Evolutionary conservation across 345 rosid species (phyloP), one percentile per base, ranked within the genome.

Genomic region (Gossypium anomalum): DNA sequence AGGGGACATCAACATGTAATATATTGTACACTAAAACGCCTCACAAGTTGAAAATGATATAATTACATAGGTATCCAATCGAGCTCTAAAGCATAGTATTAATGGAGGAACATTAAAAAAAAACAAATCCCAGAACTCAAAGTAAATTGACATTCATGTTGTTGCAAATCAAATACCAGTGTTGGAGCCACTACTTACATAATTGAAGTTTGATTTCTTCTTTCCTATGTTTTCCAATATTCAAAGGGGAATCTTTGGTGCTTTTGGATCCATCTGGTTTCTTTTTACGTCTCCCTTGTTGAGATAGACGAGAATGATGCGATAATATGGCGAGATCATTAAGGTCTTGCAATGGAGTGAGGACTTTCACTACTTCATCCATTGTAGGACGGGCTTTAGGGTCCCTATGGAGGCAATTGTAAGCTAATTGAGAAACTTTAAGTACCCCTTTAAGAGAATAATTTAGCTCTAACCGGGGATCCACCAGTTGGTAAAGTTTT

Each of bases 381-480:
- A 87, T 87, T 22, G 86, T 80, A 12, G 97, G 93, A 70, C 97
- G 88, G 23, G 87, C 80, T 83, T 91, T 91, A 2, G 97, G 86
- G 78, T 91, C 93, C 75, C 89, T 81, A 77, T 77, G 77, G 55
- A 91, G 93, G 88, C 92, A 91, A 69, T 79, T 85, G 82, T 79
- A 77, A 41, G 97, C 89, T 71, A 91, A 70, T 68, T 87, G 97
- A 47, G 92, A 83, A 47, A 90, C 88, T 77, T 89, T 89, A 83
- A 87, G 93, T 48, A 87, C 92, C 41, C 87, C 97, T 81, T 89
- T 91, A 49, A 93, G 83, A 9, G 99, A 91, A 78, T 91, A 95
- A 77, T 95, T 88, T 27, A 87, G 93, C 77, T 95, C 94, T 59
- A 95, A 87, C 67, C 94, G 96, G 59, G 92, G 96, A 83, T 93